These are phyloP conservation scores for Lipomyces starkeyi DNA, from an alignment of 805 yeast species.

Conservation along the genomic window DNA sequence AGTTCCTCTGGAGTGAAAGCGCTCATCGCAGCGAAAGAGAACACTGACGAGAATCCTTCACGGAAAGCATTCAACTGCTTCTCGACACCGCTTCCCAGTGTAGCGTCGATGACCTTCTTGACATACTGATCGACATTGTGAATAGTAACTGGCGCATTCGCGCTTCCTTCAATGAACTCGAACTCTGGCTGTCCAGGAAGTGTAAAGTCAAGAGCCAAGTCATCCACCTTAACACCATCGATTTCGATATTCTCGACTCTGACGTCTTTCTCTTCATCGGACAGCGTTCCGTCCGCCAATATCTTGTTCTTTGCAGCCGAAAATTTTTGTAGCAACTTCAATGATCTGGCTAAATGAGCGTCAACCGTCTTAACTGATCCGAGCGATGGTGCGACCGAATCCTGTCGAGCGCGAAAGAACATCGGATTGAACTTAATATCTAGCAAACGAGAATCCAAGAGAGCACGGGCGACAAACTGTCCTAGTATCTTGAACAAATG, in stretches of 20 bases:
- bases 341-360: constrained; percentile 60
- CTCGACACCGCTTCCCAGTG: constrained; percentile 66
- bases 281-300: constrained; percentile 25
- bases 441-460: constrained; percentile 84
- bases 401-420: constrained; percentile 60
- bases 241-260: constrained; percentile 27
- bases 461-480: constrained; percentile 81
- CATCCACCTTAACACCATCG: constrained; percentile 55
- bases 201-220: constrained; percentile 66
- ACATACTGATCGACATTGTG: constrained; percentile 66
- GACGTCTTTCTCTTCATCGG: constrained; percentile 20
- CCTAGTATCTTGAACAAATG: constrained; percentile 73
- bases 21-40: constrained; percentile 74
- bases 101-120: constrained; percentile 59
- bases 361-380: constrained; percentile 60
- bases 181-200: constrained; percentile 76
- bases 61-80: constrained; percentile 72
- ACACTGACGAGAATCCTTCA: constrained; percentile 80
- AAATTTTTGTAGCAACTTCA: constrained; percentile 57
- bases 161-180: constrained; percentile 65
- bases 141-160: constrained; percentile 54
- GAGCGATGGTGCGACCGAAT: constrained; percentile 43
- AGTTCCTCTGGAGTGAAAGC: constrained; percentile 80
- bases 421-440: constrained; percentile 78
- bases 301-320: constrained; percentile 43